These are phyloP conservation scores for Plectranthus barbatus DNA, from an alignment of 257 asterid genomes.

Conservation along the genomic window DNA sequence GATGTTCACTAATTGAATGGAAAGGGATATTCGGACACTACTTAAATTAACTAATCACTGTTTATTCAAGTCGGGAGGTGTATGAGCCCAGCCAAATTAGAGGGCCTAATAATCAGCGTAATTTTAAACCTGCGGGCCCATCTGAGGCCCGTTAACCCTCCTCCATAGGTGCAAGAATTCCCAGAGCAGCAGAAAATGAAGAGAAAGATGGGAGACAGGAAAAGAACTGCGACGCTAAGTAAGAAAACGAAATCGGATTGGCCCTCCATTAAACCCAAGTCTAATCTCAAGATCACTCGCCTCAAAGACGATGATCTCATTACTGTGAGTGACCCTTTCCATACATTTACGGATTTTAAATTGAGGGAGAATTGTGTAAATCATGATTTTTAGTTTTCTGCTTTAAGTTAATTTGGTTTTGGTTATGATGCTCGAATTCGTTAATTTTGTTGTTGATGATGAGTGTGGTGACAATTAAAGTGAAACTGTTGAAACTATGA, in stretches of 20 bases:
- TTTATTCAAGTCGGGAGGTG: too few species aligned
- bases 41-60: too few species aligned
- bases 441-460: not conserved
- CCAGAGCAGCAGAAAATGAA: slow-evolving; percentile 16
- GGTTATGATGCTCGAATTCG: not conserved
- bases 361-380: not conserved
- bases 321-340: slow-evolving; percentile 31
- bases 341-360: not conserved
- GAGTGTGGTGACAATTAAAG: not conserved
- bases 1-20: too few species aligned
- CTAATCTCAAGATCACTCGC: slow-evolving; percentile 37
- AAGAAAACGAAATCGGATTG: slow-evolving; percentile 43
- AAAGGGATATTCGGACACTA: too few species aligned
- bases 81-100: too few species aligned
- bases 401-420: not conserved
- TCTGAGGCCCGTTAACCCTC: slow-evolving; percentile 11
- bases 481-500: not conserved
- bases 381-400: not conserved
- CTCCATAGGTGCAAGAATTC: not conserved
- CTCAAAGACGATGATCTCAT: slow-evolving; percentile 54
- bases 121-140: not conserved
- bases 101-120: not conserved
- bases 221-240: slow-evolving; percentile 21
- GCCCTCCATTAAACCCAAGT: slow-evolving; percentile 56
- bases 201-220: slow-evolving; percentile 49